Base-by-base conservation (phyloP, 1,139 yeast species). In the Yamadazyma friedrichii region DNA sequence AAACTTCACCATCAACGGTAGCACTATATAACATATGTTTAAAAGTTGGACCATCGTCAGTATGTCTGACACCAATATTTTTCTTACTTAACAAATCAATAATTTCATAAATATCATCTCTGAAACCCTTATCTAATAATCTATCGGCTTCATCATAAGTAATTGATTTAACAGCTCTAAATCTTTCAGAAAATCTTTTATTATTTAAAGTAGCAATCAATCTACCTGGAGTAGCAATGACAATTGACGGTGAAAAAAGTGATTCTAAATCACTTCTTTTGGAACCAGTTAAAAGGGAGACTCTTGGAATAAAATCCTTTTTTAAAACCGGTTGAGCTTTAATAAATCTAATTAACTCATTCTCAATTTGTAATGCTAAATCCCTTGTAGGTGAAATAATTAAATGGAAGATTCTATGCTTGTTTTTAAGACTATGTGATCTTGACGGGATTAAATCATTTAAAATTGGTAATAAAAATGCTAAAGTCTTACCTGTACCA, bases 401-500 rank as follows among this genome's bases (percentile, higher is more conserved):
- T 43, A 91, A 74, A 17, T 91, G 77, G 44, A 73, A 69, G 2
- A 79, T 80, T 29, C 53, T 55, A 35, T 63, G 65, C 40, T 65
- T 64, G 31, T 54, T 50, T 31, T 51, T 42, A 12, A 47, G 15
- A 42, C 44, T 41, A 27, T 51, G 43, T 31, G 22, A 27, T 39
- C 42, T 46, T 3, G n/a, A 22, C 1, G 53, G 52, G 29, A 41
- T 44, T 28, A 51, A 43, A 12, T 48, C 53, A n/a, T 60, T 58
- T 35, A 89, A 65, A 6, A 88, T 69, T 2, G 97, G 97, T 36
- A 89, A 70, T 46, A 89, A 80, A 59, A 88, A 91, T 0, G 96
- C 95, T 45, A 87, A 78, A 0, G 97, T 91, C 61, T 91, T 91
- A 56, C 97, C 98, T 1, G 97, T 89, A 57, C 97, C 98, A 4